These are phyloP conservation scores for Effrenium voratum DNA, from an alignment of 73 alveolate genomes.

Conservation along the genomic window DNA sequence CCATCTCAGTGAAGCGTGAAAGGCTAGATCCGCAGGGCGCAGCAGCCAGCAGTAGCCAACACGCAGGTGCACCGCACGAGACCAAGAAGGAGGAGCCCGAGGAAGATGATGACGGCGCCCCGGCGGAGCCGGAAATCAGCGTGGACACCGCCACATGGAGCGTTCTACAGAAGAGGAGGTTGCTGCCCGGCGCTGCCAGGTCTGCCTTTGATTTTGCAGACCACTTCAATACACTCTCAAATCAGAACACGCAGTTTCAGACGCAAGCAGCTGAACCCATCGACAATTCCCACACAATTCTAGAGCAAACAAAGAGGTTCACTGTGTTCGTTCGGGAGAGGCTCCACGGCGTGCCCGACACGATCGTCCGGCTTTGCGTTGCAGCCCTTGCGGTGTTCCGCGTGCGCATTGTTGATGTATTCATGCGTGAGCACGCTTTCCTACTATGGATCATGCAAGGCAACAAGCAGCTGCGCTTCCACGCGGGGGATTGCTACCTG, in stretches of 20 bases:
- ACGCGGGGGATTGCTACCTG: slow-evolving; percentile 33
- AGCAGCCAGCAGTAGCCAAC: too few relatives aligned
- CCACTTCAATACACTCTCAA: background rate
- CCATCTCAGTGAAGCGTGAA: too few relatives aligned
- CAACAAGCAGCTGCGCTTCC: background rate
- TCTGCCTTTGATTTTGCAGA: background rate
- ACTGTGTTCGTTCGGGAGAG: background rate
- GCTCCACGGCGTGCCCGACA: background rate
- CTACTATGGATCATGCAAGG: slow-evolving; percentile 39
- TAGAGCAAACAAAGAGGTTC: too few relatives aligned
- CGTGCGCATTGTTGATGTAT: slow-evolving; percentile 4
- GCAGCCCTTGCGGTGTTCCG: slow-evolving; percentile 23
- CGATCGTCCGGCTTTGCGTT: background rate
- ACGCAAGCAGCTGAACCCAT: background rate
- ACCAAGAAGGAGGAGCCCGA: too few relatives aligned
- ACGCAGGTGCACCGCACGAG: too few relatives aligned
- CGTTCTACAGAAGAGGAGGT: background rate
- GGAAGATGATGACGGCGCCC: too few relatives aligned
- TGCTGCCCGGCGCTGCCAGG: slow-evolving; percentile 1
- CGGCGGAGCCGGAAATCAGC: too few relatives aligned
- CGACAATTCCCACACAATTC: background rate
- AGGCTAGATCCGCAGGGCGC: too few relatives aligned
- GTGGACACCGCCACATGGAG: background rate
- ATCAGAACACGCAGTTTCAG: background rate
- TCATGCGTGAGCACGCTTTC: slow-evolving; percentile 36